Base-by-base conservation (phyloP, 441 rosid genomes). In the Corymbia calophylla region DNA sequence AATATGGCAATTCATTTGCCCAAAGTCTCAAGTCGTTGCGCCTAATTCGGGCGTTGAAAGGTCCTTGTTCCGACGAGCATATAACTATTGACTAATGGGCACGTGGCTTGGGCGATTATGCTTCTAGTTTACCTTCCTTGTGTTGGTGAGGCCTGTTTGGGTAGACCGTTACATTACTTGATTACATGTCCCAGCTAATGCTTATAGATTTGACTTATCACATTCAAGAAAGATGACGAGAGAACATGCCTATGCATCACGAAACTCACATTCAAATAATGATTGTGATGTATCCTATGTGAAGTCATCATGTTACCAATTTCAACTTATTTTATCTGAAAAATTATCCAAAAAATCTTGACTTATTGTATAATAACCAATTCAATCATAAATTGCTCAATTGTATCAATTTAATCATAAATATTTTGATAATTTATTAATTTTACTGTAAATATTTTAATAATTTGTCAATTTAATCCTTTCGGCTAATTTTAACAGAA, bases 381-480 rank as follows among this genome's bases (percentile, higher is more conserved):
- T 25, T 58, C 0, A 58, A 58, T 58, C n/a, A 58, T 58, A 58
- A 23, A 58, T 0, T 9, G 25, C 25, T 23, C 6, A 58, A 58
- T 58, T 58, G 0, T 58, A 0, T 58, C 0, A 25, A 58, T 58
- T 5, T 58, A 58, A 2, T 2, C 23, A 0, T 25, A 58, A 58
- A 58, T 58, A 2, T 58, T 58, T 58, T 39, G 44, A 39, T 39
- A 39, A 39, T 39, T 39, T 39, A 39, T 39, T 39, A 39, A 39
- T 39, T 39, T 39, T 39, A 39, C 6, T 39, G 44, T 5, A 39
- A 39, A 39, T 39, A 4, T 58, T 58, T 58, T 25, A 10, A 9
- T 10, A 3, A 25, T 58, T 58, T 58, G 7, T 58, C n/a, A 58
- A 9, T 58, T 23, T 58, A 58, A 58, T 58, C 6, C 44, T 9